Percentiles rank a stretch among this genome's conserved stretches.
Evolutionary conservation across 2,329 filamentous ascomycete species (phyloP).

Genomic region (Diaporthe sp.): DNA sequence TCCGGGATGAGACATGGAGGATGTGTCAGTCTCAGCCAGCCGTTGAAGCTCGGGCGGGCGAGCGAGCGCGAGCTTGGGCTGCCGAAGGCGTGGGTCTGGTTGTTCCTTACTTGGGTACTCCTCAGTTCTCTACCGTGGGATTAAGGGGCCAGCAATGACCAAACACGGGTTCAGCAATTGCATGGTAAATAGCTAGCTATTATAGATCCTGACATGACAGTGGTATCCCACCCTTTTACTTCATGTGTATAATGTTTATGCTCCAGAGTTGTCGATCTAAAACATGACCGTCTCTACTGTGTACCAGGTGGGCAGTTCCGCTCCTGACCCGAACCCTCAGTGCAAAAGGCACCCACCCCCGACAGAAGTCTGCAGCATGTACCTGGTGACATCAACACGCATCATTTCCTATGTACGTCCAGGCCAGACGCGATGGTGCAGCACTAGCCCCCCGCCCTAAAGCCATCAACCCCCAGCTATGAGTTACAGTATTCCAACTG

Average conservation of each 20-base stretch:
- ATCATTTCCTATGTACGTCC: not conserved
- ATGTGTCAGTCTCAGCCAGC: conserved; percentile 29
- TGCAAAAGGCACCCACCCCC: too few relatives aligned
- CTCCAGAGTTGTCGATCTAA: not conserved
- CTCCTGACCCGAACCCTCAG: conserved; percentile 5
- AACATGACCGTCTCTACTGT: not conserved
- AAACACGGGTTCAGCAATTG: not conserved
- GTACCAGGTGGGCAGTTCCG: too few relatives aligned
- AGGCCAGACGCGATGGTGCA: conserved; percentile 25
- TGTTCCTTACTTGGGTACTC: not conserved
- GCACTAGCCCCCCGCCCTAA: not conserved
- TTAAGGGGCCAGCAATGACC: not conserved
- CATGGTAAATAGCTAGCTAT: not conserved
- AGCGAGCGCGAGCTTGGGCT: not conserved
- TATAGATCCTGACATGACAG: not conserved
- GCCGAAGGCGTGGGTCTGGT: conserved; percentile 16
- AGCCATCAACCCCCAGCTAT: not conserved
- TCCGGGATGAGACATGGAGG: conserved; percentile 20
- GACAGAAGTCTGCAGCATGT: not conserved
- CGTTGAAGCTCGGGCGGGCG: conserved; percentile 15
- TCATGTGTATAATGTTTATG: not conserved
- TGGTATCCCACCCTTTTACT: too few relatives aligned
- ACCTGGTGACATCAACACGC: conserved; percentile 20
- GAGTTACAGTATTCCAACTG: conserved; percentile 14
- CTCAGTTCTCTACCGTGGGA: not conserved